Evolutionary conservation across 2,329 filamentous ascomycete genomes (phyloP).

Genomic region (Colletotrichum brevisporum): DNA sequence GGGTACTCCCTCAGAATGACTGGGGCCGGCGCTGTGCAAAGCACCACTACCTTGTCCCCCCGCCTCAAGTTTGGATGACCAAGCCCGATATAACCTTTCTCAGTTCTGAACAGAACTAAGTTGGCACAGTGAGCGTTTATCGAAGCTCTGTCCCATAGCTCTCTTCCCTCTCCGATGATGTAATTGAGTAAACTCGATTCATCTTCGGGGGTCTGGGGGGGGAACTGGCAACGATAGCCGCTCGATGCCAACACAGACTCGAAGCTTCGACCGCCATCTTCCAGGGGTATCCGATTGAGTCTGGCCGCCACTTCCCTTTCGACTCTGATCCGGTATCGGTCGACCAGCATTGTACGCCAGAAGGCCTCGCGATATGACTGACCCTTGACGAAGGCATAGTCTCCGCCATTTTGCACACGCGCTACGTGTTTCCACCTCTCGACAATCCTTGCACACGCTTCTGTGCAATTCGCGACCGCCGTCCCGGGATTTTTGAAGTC

Average conservation of each 20-base stretch:
- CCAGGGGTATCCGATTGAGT: background rate
- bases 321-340: background rate
- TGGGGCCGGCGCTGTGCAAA: background rate
- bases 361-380: background rate
- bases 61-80: background rate
- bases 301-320: background rate
- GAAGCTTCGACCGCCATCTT: background rate
- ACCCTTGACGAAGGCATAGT: background rate
- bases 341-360: background rate
- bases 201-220: background rate
- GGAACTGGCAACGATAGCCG: background rate
- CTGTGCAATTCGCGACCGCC: background rate
- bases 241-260: background rate
- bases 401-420: background rate
- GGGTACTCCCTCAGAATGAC: background rate
- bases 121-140: background rate
- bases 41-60: background rate
- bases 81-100: background rate
- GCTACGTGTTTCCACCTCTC: background rate
- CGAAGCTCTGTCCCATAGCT: background rate
- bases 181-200: background rate
- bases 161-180: background rate
- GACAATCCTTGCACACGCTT: background rate
- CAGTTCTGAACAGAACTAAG: background rate
- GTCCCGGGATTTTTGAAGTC: background rate